Base-by-base conservation (phyloP, 257 asterid species). In the Cruciata laevipes region DNA sequence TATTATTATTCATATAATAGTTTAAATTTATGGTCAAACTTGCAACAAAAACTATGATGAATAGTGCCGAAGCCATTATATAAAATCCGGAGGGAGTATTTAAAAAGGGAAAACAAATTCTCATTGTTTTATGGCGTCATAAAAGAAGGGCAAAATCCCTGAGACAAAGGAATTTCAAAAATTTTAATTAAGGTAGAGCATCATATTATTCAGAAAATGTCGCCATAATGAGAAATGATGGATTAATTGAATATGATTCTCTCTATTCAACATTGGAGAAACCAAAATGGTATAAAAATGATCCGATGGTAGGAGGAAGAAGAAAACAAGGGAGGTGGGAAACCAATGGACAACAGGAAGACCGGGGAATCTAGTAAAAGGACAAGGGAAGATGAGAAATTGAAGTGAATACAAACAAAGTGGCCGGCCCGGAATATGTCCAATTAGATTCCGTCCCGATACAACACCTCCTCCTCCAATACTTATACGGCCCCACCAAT, bases 391-490 rank as follows among this genome's bases (percentile, higher is more conserved):
- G 72, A 8, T 1, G 16, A 32, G 64, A 33, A 13, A 56, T 17
- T 51, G 24, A 9, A 58, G 56, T 57, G 67, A 73, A 59, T 59
- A 58, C 16, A 27, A 60, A 35, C 42, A 62, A 63, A 66, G 55
- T 47, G 16, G 78, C 73, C 70, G 73, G 78, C 72, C 74, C 78
- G 78, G 78, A 68, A 74, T 74, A 68, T 74, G 69, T 53, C 73
- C 61, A 25, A 27, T 25, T 55, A 68, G 66, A 62, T 74, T 74
- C 73, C 78, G 70, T 74, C 74, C 24, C 72, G 55, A 72, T 58
- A 27, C 38, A 35, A 30, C 33, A 11, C 47, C 44, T 69, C 21
- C 44, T 38, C 35, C 33, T 31, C 66, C 44, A 65, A 20, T 52
- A 59, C 76, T 44, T 44, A 64, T 33, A n/a, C 52, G 27, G 16